Conservation (phyloP, 768 basidiomycete species). For the Hypholoma fasciculare region DNA sequence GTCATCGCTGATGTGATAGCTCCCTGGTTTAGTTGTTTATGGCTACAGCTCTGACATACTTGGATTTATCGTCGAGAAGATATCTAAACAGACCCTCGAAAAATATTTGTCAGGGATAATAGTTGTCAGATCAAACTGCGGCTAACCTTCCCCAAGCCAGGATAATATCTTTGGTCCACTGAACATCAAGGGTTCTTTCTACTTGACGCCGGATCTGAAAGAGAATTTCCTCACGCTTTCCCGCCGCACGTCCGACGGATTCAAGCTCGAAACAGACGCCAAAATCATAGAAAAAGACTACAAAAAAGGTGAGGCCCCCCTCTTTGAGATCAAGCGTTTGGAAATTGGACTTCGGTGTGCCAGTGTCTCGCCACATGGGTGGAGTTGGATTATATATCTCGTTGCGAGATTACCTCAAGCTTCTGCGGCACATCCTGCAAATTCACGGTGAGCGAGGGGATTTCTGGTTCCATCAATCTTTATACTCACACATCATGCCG, state of each 20-base stretch:
- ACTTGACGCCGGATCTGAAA: conserved; percentile 23
- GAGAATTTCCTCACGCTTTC: conserved; percentile 17
- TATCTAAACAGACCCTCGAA: conserved; percentile 25
- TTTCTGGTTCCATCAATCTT: not conserved
- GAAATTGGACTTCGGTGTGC: not conserved
- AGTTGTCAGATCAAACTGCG: not conserved
- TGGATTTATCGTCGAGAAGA: conserved; percentile 30
- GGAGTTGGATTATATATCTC: conserved; percentile 27
- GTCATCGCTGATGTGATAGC: not conserved
- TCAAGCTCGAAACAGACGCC: conserved; percentile 14
- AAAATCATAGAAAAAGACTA: conserved; percentile 23
- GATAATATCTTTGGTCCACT: conserved; percentile 30
- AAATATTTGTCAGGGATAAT: conserved; percentile 25
- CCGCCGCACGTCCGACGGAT: conserved; percentile 19
- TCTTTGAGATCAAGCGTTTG: not conserved
- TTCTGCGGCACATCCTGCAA: conserved; percentile 29
- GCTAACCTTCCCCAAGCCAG: conserved; percentile 15
- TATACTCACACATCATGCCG: not conserved
- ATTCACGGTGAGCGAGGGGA: conserved; percentile 19
- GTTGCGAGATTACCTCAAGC: conserved; percentile 24
- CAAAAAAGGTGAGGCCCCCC: conserved; percentile 16
- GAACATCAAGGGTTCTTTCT: conserved; percentile 27
- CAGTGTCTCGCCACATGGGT: conserved; percentile 22
- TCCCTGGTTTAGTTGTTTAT: conserved; percentile 22
- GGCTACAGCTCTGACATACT: conserved; percentile 29